Percentiles rank a stretch among this genome's conserved stretches.
phyloP scores from a whole-genome alignment of 139 green algal genomes.

The Desmodesmus armatus region DNA sequence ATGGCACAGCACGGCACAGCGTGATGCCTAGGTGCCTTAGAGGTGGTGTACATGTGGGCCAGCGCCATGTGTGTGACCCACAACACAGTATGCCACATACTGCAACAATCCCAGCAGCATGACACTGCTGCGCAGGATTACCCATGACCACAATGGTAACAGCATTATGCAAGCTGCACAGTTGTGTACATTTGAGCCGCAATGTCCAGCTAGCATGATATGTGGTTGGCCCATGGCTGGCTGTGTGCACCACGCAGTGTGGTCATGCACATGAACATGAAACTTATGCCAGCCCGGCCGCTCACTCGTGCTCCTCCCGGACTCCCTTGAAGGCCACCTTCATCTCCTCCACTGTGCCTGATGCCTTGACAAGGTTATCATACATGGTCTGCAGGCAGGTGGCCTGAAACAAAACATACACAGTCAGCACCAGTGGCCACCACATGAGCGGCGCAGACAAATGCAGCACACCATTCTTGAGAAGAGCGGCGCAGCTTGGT shows the following conservation, averaged over 20 bases:
- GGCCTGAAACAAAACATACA: no score
- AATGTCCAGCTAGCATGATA: no score
- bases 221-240: no score
- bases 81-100: background rate
- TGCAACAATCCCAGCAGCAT: background rate
- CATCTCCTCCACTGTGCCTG: conserved; percentile 20
- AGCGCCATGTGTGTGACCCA: background rate
- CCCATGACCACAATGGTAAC: no score
- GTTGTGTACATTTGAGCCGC: no score
- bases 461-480: no score
- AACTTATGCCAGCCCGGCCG: background rate
- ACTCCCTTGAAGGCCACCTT: background rate
- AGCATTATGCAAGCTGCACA: no score
- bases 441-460: no score
- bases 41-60: background rate
- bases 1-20: background rate
- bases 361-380: conserved; percentile 2
- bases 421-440: no score
- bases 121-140: no score
- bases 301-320: background rate
- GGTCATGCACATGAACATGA: background rate
- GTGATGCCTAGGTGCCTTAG: background rate
- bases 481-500: no score
- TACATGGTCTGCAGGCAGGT: conserved; percentile 61
- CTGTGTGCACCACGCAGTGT: background rate